These are phyloP conservation scores for Salix udensis DNA, from an alignment of 345 rosid genomes.

Conservation along the genomic window DNA sequence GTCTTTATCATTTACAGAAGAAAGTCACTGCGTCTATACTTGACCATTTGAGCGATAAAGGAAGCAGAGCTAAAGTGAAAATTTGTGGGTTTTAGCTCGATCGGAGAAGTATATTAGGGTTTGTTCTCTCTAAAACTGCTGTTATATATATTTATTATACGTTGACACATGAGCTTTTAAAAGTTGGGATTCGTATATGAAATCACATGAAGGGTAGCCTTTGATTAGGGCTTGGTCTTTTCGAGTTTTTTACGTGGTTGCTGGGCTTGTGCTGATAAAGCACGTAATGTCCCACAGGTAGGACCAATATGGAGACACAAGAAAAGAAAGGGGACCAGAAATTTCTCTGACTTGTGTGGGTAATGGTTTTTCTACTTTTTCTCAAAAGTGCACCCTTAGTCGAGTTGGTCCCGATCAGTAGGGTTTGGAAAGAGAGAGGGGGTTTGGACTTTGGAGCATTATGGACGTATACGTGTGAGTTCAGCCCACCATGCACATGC, in stretches of 20 bases:
- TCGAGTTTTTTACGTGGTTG: neutral
- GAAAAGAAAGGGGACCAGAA: neutral
- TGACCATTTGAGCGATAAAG: neutral
- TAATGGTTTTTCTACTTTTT: neutral
- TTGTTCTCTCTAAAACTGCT: neutral
- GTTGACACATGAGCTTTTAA: neutral
- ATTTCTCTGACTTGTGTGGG: neutral
- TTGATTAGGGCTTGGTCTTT: neutral
- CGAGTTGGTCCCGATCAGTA: conserved; percentile 21
- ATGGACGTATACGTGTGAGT: neutral
- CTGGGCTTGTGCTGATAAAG: neutral
- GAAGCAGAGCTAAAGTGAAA: neutral
- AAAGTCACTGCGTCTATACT: neutral
- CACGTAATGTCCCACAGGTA: neutral
- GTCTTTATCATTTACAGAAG: neutral
- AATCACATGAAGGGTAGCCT: neutral
- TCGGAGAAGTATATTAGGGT: neutral
- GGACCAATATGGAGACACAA: neutral
- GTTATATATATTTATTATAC: neutral
- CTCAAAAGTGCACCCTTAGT: neutral
- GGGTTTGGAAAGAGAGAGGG: conserved; percentile 8
- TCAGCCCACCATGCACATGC: neutral
- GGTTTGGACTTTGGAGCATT: neutral
- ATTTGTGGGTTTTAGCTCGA: neutral
- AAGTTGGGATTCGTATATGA: neutral